A percentile compares a stretch with the other conserved stretches of the same genome.
Conservation (phyloP, 192 early-diverging fungal genomes). For the Coemansia erecta region DNA sequence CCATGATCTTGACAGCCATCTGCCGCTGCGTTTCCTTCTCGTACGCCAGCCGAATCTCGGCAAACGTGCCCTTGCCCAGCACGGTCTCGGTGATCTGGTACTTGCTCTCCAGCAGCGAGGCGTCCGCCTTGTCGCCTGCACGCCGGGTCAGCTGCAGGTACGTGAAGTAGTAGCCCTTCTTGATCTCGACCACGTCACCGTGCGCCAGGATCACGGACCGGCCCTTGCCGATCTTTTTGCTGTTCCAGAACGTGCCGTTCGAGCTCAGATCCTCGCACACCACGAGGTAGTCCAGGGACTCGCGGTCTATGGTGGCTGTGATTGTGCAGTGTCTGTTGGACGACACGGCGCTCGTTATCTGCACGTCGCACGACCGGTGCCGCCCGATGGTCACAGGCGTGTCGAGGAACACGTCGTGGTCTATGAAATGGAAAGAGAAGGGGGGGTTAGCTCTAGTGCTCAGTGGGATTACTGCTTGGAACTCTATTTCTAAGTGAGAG, state of each 20-base stretch:
- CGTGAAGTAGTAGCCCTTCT: slow-evolving; percentile 51
- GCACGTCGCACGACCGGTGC: slow-evolving; percentile 51
- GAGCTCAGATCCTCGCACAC: slow-evolving; percentile 59
- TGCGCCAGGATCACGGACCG: slow-evolving; percentile 57
- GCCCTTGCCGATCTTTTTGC: slow-evolving; percentile 54
- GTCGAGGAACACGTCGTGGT: slow-evolving; percentile 49
- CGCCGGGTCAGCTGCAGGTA: slow-evolving; percentile 33
- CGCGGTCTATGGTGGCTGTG: slow-evolving; percentile 33
- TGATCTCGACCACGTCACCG: slow-evolving; percentile 60
- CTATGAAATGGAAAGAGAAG: slow-evolving; percentile 16
- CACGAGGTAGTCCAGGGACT: slow-evolving; percentile 27
- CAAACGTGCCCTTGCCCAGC: slow-evolving; percentile 67
- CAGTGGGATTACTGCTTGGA: background rate
- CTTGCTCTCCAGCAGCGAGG: slow-evolving; percentile 24
- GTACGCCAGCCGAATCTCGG: slow-evolving; percentile 69
- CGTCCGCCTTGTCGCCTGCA: slow-evolving; percentile 3
- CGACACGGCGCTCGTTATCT: slow-evolving; percentile 44
- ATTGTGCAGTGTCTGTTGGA: slow-evolving; percentile 56
- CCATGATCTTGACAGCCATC: slow-evolving; percentile 86
- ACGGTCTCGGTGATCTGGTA: slow-evolving; percentile 51
- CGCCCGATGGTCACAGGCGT: slow-evolving; percentile 46
- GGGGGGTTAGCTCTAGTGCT: background rate
- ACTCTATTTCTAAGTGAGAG: too few species aligned
- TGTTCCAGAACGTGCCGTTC: slow-evolving; percentile 63
- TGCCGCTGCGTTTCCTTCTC: slow-evolving; percentile 63